These are phyloP conservation scores for Globisporangium irregulare DNA, from an alignment of 352 stramenopile species.

Conservation along the genomic window DNA sequence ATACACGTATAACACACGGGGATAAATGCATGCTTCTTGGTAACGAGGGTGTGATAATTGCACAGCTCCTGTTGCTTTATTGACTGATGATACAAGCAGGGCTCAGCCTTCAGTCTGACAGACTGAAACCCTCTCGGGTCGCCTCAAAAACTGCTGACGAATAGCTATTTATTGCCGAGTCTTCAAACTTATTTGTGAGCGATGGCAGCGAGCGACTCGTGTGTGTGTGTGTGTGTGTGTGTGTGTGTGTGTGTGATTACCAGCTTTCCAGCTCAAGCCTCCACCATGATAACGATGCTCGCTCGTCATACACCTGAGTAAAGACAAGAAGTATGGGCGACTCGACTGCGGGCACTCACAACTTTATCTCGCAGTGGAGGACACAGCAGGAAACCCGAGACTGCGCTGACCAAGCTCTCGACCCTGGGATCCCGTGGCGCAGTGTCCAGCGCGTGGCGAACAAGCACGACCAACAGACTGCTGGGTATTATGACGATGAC, in stretches of 20 bases:
- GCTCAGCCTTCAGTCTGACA: neutral
- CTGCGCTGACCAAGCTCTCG: neutral
- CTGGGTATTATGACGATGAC: slow-evolving; percentile 9
- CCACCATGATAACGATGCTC: neutral
- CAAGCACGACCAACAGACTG: neutral
- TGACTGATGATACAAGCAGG: neutral
- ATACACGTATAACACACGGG: neutral
- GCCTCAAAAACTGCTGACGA: neutral
- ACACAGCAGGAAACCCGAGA: slow-evolving; percentile 15
- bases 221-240: too few species aligned
- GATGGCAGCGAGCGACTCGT: too few species aligned
- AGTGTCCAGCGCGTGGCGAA: slow-evolving; percentile 26
- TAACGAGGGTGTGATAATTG: neutral
- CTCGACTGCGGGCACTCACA: slow-evolving; percentile 3
- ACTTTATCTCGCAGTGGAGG: slow-evolving; percentile 36
- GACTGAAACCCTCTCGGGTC: neutral
- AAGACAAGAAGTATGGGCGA: slow-evolving; percentile 22
- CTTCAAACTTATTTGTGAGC: too few species aligned
- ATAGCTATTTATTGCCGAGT: too few species aligned
- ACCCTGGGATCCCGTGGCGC: slow-evolving; percentile 17
- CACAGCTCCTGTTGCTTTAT: neutral
- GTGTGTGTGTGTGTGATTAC: too few species aligned
- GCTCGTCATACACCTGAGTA: neutral
- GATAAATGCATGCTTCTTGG: neutral
- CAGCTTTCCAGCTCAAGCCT: neutral